These are phyloP conservation scores for Fusarium sp. DNA, from an alignment of 2,329 filamentous ascomycete species.

Conservation along the genomic window DNA sequence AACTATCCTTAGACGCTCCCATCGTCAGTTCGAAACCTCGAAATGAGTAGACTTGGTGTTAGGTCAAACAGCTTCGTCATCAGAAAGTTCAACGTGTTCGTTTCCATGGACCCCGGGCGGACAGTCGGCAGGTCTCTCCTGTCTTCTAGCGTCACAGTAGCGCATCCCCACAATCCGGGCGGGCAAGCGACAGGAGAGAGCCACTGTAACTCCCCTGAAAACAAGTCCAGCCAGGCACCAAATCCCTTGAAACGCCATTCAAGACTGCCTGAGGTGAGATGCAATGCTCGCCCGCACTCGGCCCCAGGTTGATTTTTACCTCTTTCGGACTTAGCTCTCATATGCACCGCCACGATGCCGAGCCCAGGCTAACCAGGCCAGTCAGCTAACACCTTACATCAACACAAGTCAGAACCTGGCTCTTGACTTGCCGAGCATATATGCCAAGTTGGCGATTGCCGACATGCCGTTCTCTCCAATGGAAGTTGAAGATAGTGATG, in stretches of 20 bases:
- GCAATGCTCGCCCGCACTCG: not conserved
- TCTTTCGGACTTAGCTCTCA: slow-evolving; percentile 15
- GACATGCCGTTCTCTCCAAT: slow-evolving; percentile 37
- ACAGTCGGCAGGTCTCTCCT: slow-evolving; percentile 35
- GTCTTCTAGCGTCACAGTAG: slow-evolving; percentile 26
- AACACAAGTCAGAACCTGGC: slow-evolving; percentile 18
- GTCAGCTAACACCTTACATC: slow-evolving; percentile 14
- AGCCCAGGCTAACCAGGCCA: slow-evolving; percentile 19
- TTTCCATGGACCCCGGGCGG: slow-evolving; percentile 35
- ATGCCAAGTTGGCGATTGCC: slow-evolving; percentile 39
- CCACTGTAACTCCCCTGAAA: slow-evolving; percentile 10
- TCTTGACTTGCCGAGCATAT: slow-evolving; percentile 18
- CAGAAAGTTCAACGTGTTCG: slow-evolving; percentile 49
- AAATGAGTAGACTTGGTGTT: not conserved
- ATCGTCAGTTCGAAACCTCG: not conserved
- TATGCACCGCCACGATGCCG: slow-evolving; percentile 40
- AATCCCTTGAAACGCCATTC: slow-evolving; percentile 23
- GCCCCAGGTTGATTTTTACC: slow-evolving; percentile 5
- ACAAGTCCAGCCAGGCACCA: not conserved
- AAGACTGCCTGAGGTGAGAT: slow-evolving; percentile 6
- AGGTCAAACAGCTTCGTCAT: slow-evolving; percentile 9
- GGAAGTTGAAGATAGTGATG: slow-evolving; percentile 19
- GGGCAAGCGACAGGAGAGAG: not conserved
- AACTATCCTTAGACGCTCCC: slow-evolving; percentile 15
- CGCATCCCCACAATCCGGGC: slow-evolving; percentile 36